Base-by-base conservation (phyloP, 176 grass and related monocot species). In the Cenchrus fungigraminus region DNA sequence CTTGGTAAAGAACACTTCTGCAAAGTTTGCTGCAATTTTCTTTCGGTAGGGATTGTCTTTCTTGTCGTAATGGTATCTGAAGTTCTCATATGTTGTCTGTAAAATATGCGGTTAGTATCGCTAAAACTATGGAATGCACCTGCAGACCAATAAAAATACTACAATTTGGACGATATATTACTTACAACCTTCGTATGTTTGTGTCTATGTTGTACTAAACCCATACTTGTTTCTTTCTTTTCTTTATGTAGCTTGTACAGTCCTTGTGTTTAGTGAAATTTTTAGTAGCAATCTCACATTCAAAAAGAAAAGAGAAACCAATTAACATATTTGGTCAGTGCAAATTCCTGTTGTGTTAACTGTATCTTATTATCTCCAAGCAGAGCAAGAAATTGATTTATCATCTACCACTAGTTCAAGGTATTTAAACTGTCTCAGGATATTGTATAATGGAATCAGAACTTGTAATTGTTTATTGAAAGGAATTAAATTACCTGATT, bases 21-120 rank as follows among this genome's bases (percentile, higher is more conserved):
- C 68, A 62, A 90, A 90, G 75, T 92, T 95, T 77, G 71, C 9
- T 65, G 81, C 73, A 50, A 83, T 77, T 55, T 79, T 85, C 82
- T 84, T 95, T 40, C 55, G 49, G 76, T 92, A 90, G 5, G 93
- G 93, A 66, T 95, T 95, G 8, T 95, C 85, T 45, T 85, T 86
- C 82, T 86, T 92, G 44, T 88, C 59, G 11, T 90, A 95, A 32
- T 82, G 86, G 61, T 90, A 92, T 83, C 87, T 84, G 50, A 92
- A 95, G 25, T 86, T 92, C 57, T 95, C 88, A 11, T 95, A 90
- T 80, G 93, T 95, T 72, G 93, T 92, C 90, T 92, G 88, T 70
- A 90, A 59, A 44, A 68, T 60, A 55, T 66, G 14, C 32, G 64
- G 64, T 69, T 73, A 44, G 34, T 44, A 67, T 77, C 15, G 6